Evolutionary conservation across 2,329 filamentous ascomycete species (phyloP).

Genomic region (Paramyrothecium roridum): DNA sequence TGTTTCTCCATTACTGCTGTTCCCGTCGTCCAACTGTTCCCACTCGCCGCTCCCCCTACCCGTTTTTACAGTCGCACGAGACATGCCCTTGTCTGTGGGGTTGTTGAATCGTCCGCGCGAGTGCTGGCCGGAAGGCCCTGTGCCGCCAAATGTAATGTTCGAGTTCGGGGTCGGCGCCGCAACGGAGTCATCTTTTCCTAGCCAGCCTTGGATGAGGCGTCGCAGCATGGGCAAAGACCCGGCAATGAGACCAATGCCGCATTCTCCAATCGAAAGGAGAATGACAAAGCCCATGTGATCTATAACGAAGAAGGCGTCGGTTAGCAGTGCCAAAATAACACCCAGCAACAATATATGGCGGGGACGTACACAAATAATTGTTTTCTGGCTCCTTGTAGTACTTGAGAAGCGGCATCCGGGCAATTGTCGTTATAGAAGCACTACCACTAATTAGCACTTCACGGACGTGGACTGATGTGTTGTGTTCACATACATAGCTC

Average conservation of each 20-base stretch:
- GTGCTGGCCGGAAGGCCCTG: not conserved
- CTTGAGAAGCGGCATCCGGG: not conserved
- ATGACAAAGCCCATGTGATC: not conserved
- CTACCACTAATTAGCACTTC: not conserved
- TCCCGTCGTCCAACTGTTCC: not conserved
- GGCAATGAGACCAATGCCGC: not conserved
- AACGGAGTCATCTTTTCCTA: not conserved
- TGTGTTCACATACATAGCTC: not conserved
- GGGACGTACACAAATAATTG: not conserved
- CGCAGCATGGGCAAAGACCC: not conserved
- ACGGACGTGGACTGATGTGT: not conserved
- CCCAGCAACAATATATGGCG: too few relatives aligned
- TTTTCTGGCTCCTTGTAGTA: not conserved
- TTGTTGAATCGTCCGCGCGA: not conserved
- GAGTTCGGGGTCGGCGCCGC: not conserved
- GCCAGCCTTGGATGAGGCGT: not conserved
- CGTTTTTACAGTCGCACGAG: not conserved
- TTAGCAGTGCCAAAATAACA: too few relatives aligned
- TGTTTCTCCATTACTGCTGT: not conserved
- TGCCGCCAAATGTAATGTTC: not conserved
- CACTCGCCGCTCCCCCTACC: not conserved
- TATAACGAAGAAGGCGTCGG: not conserved
- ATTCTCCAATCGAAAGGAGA: not conserved
- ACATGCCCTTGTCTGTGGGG: not conserved
- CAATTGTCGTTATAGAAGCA: not conserved